Evolutionary conservation across 108 stramenopile species (phyloP), one percentile per base, ranked within the genome.

Genomic region (Nannochloropsis salina): DNA sequence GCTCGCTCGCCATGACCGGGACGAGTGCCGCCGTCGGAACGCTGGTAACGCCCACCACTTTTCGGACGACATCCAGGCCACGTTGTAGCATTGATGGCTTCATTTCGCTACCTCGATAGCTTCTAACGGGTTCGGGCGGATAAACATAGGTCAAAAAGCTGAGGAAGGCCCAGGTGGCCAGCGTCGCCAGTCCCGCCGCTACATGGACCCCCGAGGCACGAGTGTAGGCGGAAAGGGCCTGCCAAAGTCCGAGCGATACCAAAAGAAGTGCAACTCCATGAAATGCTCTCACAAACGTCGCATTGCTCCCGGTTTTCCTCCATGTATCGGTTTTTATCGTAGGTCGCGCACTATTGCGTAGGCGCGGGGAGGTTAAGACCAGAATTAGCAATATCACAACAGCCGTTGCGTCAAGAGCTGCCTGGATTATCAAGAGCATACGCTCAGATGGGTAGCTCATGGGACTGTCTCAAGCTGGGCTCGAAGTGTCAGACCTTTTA

Each of bases 131-230:
- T n/a, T 1, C 15, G 15, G 61, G 61, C 15, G 61, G 61, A n/a
- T 74, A 74, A 2, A 74, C 61, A 74, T n/a, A 74, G 61, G 61
- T 74, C 61, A 74, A 74, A 74, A 74, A 2, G 61, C 61, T 74
- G 61, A 74, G 61, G n/a, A 74, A n/a, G 20, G 61, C 61, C 61
- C 61, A 74, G 2, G 61, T n/a, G n/a, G 20, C 15, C 6, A n/a
- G 20, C 61, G n/a, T n/a, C 1, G 61, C 61, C 61, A 74, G n/a
- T 15, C 61, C 61, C 20, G 61, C 15, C 15, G n/a, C 15, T 15
- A n/a, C 61, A 4, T 74, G 1, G 61, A n/a, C 61, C 15, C 61
- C 20, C 61, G 61, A 74, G 15, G 61, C 61, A 74, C 2, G 15
- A 1, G 15, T 74, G n/a, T 74, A 74, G 61, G 61, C 61, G n/a